These are phyloP conservation scores for Colletotrichum brevisporum DNA, from an alignment of 2,329 filamentous ascomycete species.

Conservation along the genomic window DNA sequence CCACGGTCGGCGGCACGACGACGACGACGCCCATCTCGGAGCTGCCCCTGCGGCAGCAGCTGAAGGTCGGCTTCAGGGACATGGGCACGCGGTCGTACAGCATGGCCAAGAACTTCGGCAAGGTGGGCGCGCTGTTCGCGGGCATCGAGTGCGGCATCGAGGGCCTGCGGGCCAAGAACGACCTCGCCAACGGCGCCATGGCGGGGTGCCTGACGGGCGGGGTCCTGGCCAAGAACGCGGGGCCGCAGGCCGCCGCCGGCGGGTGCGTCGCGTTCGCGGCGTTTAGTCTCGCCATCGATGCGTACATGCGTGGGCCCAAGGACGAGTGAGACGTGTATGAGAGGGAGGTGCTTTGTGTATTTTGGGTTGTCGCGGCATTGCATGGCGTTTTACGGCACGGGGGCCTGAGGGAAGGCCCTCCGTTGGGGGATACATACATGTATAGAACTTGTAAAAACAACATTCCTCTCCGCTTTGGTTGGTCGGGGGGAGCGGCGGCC, in stretches of 20 bases:
- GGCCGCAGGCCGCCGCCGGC: slow-evolving; percentile 88
- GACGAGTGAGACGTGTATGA: slow-evolving; percentile 59
- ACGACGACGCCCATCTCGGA: slow-evolving; percentile 61
- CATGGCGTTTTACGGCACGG: slow-evolving; percentile 41
- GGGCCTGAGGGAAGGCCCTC: not conserved
- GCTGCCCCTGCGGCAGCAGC: slow-evolving; percentile 88
- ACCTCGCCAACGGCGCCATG: slow-evolving; percentile 87
- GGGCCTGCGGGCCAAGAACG: slow-evolving; percentile 92
- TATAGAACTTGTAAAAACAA: slow-evolving; percentile 7
- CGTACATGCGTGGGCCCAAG: slow-evolving; percentile 86
- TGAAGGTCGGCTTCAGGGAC: slow-evolving; percentile 89
- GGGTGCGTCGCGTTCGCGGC: slow-evolving; percentile 95
- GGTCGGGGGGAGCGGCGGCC: not conserved
- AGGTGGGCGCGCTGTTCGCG: slow-evolving; percentile 90
- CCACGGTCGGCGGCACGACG: slow-evolving; percentile 52
- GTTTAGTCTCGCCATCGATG: slow-evolving; percentile 92
- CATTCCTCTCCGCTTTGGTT: slow-evolving; percentile 29
- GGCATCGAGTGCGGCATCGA: slow-evolving; percentile 98
- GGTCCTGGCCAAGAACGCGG: slow-evolving; percentile 86
- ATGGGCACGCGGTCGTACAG: slow-evolving; percentile 89
- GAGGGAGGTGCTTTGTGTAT: not conserved
- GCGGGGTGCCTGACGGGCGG: slow-evolving; percentile 94
- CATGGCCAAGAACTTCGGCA: slow-evolving; percentile 94
- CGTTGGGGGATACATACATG: not conserved
- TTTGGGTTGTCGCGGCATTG: slow-evolving; percentile 37